Conservation (phyloP, 2,329 filamentous ascomycete species). For the Epichloe elymi region DNA sequence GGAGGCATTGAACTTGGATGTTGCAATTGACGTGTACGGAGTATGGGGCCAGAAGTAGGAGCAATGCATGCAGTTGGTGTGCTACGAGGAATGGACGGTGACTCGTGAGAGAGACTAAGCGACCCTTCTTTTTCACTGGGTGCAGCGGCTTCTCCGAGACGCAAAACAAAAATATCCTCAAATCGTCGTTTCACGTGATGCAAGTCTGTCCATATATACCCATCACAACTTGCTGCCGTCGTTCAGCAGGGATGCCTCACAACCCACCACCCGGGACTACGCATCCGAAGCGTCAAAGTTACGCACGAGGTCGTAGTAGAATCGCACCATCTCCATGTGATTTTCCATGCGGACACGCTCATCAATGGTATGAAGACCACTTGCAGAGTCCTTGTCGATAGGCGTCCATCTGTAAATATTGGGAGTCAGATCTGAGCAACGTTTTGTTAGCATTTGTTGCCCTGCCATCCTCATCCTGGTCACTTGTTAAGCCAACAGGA, state of each 20-base stretch:
- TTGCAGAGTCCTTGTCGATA: constrained; percentile 9
- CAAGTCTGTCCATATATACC: neutral
- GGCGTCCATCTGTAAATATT: constrained; percentile 33
- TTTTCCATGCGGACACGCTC: constrained; percentile 25
- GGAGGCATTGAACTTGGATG: too few relatives aligned
- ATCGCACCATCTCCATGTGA: constrained; percentile 28
- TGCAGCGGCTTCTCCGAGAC: too few relatives aligned
- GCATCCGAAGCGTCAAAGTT: constrained; percentile 25
- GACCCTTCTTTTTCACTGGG: too few relatives aligned
- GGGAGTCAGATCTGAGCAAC: constrained; percentile 14
- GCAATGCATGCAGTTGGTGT: too few relatives aligned
- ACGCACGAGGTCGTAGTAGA: constrained; percentile 30
- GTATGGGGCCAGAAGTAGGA: too few relatives aligned
- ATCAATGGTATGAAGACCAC: constrained; percentile 29
- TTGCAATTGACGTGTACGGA: too few relatives aligned
- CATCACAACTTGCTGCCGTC: neutral
- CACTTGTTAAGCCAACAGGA: neutral
- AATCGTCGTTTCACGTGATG: too few relatives aligned
- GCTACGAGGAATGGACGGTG: too few relatives aligned
- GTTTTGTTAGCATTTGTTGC: neutral
- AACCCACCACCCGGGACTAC: too few relatives aligned
- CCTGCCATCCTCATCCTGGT: too few relatives aligned
- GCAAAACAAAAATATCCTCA: too few relatives aligned
- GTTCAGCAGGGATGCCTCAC: neutral
- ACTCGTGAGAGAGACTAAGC: too few relatives aligned